phyloP scores from a whole-genome alignment of 495 filamentous ascomycete genomes.

The Neurospora sublineolata region DNA sequence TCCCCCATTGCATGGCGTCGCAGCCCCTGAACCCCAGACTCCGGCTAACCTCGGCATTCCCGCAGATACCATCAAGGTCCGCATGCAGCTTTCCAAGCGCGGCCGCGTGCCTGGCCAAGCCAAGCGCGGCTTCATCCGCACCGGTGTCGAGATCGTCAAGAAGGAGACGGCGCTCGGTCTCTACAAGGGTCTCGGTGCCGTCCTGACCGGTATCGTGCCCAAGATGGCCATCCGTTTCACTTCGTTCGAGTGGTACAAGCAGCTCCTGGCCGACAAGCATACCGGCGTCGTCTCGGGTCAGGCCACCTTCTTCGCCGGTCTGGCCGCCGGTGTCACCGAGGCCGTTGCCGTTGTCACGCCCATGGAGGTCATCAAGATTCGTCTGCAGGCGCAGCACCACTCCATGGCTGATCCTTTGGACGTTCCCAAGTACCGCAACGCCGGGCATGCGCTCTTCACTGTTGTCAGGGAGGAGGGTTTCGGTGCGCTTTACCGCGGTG shows the following conservation, averaged over 20 bases:
- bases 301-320: constrained; percentile 79
- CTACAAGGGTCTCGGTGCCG: constrained; percentile 95
- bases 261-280: constrained; percentile 57
- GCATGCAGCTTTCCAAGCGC: constrained; percentile 94
- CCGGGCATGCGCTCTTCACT: constrained; percentile 88
- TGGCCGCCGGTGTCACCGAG: constrained; percentile 88
- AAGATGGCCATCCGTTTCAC: constrained; percentile 99
- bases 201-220: constrained; percentile 91
- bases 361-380: constrained; percentile 98
- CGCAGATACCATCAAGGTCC: constrained; percentile 91
- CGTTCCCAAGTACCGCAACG: constrained; percentile 91
- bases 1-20: neutral
- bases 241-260: constrained; percentile 92
- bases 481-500: constrained; percentile 79
- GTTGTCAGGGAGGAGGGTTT: constrained; percentile 84
- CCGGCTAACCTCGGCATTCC: constrained; percentile 1
- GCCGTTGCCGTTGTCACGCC: constrained; percentile 92
- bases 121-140: constrained; percentile 76
- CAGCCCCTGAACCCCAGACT: neutral
- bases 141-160: constrained; percentile 76
- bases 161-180: constrained; percentile 84
- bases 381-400: constrained; percentile 94
- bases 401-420: constrained; percentile 84
- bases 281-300: constrained; percentile 60
- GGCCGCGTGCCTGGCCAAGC: constrained; percentile 71